A percentile compares a stretch with the other conserved stretches of the same genome.
Conservation (phyloP, 371 early-diverging fungal genomes). For the Rhizomucor miehei region DNA sequence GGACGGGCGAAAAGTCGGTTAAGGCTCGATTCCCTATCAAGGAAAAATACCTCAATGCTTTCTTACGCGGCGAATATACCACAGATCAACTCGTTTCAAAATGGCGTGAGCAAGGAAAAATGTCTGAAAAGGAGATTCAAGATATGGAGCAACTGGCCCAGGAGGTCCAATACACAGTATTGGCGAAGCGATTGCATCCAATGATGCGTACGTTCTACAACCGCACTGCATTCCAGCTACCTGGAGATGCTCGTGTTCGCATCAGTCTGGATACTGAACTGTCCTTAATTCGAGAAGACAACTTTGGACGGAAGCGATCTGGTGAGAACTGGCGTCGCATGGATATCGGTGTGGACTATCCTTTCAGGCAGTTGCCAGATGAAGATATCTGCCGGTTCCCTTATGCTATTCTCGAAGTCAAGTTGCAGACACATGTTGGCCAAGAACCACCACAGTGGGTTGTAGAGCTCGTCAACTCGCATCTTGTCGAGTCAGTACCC, state of each 20-base stretch:
- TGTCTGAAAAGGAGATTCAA: conserved; percentile 81
- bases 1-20: conserved; percentile 96
- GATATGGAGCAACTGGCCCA: conserved; percentile 77
- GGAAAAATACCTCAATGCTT: conserved; percentile 92
- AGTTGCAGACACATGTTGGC: conserved; percentile 93
- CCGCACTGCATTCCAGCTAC: conserved; percentile 99
- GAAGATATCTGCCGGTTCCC: conserved; percentile 94
- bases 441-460: conserved; percentile 97
- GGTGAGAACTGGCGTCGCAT: conserved; percentile 94
- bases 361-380: conserved; percentile 88
- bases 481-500: conserved; percentile 96
- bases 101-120: conserved; percentile 77
- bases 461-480: conserved; percentile 83
- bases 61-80: conserved; percentile 80
- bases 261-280: conserved; percentile 98
- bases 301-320: conserved; percentile 68
- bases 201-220: conserved; percentile 97
- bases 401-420: conserved; percentile 98
- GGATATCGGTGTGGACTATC: conserved; percentile 91
- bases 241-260: conserved; percentile 97
- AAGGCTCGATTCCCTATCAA: conserved; percentile 97
- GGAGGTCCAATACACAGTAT: conserved; percentile 82
- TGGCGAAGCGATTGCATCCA: conserved; percentile 81
- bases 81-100: conserved; percentile 80
- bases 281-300: conserved; percentile 96